Conservation (phyloP, 768 basidiomycete species). For the Pulveroboletus sp. region DNA sequence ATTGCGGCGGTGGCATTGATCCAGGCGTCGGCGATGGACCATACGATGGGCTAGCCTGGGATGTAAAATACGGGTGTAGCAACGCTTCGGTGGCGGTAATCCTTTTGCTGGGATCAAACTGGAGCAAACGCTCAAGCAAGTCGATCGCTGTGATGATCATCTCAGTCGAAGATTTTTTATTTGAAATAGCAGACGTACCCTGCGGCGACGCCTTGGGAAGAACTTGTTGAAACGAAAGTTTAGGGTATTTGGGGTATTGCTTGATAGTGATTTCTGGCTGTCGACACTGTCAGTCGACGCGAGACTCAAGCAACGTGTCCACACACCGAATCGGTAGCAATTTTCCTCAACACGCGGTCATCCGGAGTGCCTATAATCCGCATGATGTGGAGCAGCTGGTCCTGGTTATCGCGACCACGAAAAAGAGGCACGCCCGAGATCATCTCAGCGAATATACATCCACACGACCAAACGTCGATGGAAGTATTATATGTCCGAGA, state of each 20-base stretch:
- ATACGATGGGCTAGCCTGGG: conserved; percentile 36
- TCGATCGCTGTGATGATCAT: conserved; percentile 61
- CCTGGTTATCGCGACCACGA: conserved; percentile 93
- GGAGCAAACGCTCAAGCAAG: conserved; percentile 88
- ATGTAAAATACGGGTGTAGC: conserved; percentile 87
- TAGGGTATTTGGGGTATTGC: conserved; percentile 83
- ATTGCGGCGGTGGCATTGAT: conserved; percentile 64
- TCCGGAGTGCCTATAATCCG: conserved; percentile 94
- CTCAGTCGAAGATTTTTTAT: conserved; percentile 1
- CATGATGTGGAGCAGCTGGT: conserved; percentile 98
- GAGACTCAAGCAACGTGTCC: neutral
- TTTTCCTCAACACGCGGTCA: conserved; percentile 82
- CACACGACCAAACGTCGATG: conserved; percentile 98
- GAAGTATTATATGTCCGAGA: conserved; percentile 97
- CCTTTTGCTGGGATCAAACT: conserved; percentile 92
- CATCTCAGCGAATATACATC: conserved; percentile 99
- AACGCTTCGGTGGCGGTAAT: conserved; percentile 90
- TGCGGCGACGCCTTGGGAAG: conserved; percentile 83
- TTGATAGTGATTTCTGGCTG: conserved; percentile 83
- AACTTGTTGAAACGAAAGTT: conserved; percentile 75
- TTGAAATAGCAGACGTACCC: conserved; percentile 41
- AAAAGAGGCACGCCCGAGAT: conserved; percentile 96
- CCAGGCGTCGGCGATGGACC: conserved; percentile 39
- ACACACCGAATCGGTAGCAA: conserved; percentile 82
- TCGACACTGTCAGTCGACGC: conserved; percentile 6